phyloP scores from a whole-genome alignment of 176 grass and related monocot genomes.

The Avena eriantha region DNA sequence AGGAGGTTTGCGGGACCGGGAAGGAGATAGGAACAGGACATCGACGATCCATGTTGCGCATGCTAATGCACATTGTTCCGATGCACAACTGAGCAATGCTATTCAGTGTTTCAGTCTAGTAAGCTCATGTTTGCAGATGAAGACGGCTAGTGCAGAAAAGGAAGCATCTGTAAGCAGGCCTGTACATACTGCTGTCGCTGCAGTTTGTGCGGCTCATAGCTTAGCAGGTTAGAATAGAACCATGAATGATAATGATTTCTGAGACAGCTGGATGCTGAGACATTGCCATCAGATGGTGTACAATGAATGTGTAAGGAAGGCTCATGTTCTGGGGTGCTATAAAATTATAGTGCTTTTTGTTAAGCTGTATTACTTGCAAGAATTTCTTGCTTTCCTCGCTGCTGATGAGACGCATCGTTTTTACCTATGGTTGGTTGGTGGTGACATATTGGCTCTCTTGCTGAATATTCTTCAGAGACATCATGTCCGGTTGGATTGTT shows the following conservation, averaged over 20 bases:
- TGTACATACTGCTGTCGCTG: constrained; percentile 33
- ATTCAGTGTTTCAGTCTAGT: neutral
- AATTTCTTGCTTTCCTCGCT: neutral
- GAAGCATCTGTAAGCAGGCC: constrained; percentile 5
- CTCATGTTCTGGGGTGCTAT: constrained; percentile 37
- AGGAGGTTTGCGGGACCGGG: constrained; percentile 82
- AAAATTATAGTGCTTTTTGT: constrained; percentile 43
- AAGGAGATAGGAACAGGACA: constrained; percentile 53
- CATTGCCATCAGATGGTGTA: constrained; percentile 31
- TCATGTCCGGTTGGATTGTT: neutral
- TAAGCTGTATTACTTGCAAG: neutral
- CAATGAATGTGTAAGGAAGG: constrained; percentile 16
- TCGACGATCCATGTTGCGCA: neutral
- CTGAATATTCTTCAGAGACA: constrained; percentile 29
- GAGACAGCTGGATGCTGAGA: neutral
- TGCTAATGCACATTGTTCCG: neutral
- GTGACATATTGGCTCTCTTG: constrained; percentile 10
- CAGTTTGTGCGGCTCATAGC: constrained; percentile 36
- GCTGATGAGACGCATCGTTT: neutral
- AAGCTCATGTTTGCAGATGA: constrained; percentile 16
- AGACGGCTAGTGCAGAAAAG: neutral
- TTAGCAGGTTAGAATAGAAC: constrained; percentile 41
- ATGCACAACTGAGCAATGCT: neutral
- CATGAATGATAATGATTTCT: constrained; percentile 39
- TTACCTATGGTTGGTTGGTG: constrained; percentile 17